These are phyloP conservation scores for Zasmidium cellare DNA, from an alignment of 2,329 filamentous ascomycete genomes.

Conservation along the genomic window DNA sequence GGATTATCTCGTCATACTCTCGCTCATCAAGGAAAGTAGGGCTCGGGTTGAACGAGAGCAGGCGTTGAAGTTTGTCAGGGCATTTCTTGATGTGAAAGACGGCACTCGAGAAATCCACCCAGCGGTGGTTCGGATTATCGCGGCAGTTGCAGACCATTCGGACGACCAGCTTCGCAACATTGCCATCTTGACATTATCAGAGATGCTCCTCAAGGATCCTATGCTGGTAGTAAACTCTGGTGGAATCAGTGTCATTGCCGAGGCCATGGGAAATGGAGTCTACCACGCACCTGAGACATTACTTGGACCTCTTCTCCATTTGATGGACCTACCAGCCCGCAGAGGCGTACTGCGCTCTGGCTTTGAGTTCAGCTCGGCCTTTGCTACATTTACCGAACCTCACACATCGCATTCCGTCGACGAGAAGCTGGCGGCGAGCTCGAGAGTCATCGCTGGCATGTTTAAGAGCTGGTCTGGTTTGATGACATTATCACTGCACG, in stretches of 20 bases:
- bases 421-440: conserved; percentile 77
- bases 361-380: conserved; percentile 80
- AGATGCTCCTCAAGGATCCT: conserved; percentile 86
- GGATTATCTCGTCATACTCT: conserved; percentile 88
- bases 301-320: conserved; percentile 81
- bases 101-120: conserved; percentile 85
- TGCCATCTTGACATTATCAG: conserved; percentile 87
- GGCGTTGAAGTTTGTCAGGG: conserved; percentile 91
- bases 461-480: conserved; percentile 93
- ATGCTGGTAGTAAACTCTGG: conserved; percentile 77
- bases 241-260: conserved; percentile 83
- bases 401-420: conserved; percentile 56
- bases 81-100: conserved; percentile 93
- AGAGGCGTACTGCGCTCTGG: conserved; percentile 83
- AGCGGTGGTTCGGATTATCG: conserved; percentile 83
- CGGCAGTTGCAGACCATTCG: conserved; percentile 82
- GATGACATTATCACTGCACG: conserved; percentile 82
- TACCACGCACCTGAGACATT: conserved; percentile 93
- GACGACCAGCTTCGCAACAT: conserved; percentile 87
- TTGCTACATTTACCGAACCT: conserved; percentile 91
- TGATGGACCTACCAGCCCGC: conserved; percentile 80
- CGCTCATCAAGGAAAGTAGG: conserved; percentile 91
- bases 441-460: conserved; percentile 87
- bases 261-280: conserved; percentile 83
- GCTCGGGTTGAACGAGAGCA: conserved; percentile 97